Conservation (phyloP, 176 grass and related monocot genomes). For the Chloris gayana region DNA sequence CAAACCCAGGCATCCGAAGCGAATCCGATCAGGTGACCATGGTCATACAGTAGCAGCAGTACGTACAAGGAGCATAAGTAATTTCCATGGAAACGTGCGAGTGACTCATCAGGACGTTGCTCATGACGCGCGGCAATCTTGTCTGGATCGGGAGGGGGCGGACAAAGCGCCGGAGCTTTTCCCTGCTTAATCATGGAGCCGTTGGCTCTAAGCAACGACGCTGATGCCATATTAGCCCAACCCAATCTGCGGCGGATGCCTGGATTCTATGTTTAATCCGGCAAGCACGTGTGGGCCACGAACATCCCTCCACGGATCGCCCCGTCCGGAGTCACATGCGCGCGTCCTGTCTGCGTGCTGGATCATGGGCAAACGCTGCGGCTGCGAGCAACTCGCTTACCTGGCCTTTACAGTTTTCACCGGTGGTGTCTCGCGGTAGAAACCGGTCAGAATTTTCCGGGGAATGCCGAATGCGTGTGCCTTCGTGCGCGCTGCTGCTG, state of each 20-base stretch:
- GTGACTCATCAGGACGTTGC: conserved; percentile 31
- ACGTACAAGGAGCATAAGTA: not conserved
- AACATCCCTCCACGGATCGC: not conserved
- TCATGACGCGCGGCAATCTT: conserved; percentile 28
- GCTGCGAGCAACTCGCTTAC: not conserved
- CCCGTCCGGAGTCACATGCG: not conserved
- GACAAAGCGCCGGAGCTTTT: conserved; percentile 37
- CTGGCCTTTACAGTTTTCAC: not conserved
- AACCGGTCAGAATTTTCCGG: too few relatives aligned
- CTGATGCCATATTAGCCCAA: not conserved
- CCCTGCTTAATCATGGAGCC: conserved; percentile 22
- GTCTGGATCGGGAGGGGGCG: not conserved
- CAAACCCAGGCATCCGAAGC: conserved; percentile 45
- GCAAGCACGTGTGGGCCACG: not conserved
- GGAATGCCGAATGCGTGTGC: too few relatives aligned
- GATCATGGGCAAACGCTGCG: not conserved
- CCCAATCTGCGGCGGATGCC: not conserved
- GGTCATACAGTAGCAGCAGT: not conserved
- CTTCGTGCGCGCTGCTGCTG: too few relatives aligned
- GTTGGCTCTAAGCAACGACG: conserved; percentile 13
- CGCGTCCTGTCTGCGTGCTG: not conserved
- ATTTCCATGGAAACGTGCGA: not conserved
- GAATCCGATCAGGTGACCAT: not conserved
- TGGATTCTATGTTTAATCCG: not conserved
- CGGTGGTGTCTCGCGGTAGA: too few relatives aligned